Evolutionary conservation across 345 rosid species (phyloP), one percentile per base, ranked within the genome.

Genomic region (Gossypium turneri): DNA sequence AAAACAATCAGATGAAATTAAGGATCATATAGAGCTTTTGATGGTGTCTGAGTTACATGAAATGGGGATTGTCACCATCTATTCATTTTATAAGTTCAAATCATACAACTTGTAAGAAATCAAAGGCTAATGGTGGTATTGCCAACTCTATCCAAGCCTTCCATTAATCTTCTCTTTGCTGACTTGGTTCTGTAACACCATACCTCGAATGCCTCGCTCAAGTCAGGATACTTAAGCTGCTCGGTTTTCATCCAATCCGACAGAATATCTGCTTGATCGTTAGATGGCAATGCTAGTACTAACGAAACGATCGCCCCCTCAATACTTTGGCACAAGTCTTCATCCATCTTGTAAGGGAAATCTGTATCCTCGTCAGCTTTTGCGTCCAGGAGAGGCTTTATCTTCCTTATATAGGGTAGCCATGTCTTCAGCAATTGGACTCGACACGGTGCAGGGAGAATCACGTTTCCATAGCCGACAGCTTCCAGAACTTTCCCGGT

Each of bases 171-270:
- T 89, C 98, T 88, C 88, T 88, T 92, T 52, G 99, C 97, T 25
- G 99, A 92, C 81, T 95, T 95, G 78, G 87, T 90, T 85, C 99
- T 87, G 78, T 88, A 92, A 77, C 97, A 91, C 98, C 99, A 92
- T 74, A 95, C 85, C 77, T 95, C 99, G 43, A 95, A 95, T 0
- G 97, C 99, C 82, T 95, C 98, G 25, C 90, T 92, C 81, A 95
- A 78, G 81, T 95, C 99, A 0, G 98, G 98, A 82, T 84, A 95
- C 81, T 70, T 87, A 43, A 82, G 85, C 75, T 88, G 87, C 69
- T 88, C 90, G 0, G 79, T 80, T 70, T 77, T 80, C 92, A 95
- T 88, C 99, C 99, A 95, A 65, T 89, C 99, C 22, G 93, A 87
- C 38, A 94, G 85, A 8, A 92, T 89, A 19, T 92, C 90, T 0